Percentiles rank a stretch among this genome's conserved stretches.
These are phyloP conservation scores for Sporothrix luriei DNA, from an alignment of 2,329 filamentous ascomycete genomes.

Conservation along the genomic window DNA sequence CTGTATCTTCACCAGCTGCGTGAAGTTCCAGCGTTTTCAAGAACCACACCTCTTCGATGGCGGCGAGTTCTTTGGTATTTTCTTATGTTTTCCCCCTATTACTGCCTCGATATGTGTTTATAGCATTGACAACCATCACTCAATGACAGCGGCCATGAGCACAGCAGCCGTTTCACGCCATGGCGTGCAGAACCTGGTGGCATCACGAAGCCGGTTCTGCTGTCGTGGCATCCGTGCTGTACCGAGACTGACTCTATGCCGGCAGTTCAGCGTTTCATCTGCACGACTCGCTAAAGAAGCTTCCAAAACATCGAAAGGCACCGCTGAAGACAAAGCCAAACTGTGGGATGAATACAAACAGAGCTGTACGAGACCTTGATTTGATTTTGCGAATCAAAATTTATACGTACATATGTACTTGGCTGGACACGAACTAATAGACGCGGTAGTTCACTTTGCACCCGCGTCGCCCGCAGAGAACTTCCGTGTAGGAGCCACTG, in stretches of 20 bases:
- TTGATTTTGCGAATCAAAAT: not conserved
- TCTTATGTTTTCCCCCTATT: too few relatives aligned
- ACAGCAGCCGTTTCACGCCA: slow-evolving; percentile 9
- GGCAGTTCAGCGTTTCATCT: slow-evolving; percentile 2
- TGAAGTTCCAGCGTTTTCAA: not conserved
- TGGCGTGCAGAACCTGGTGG: slow-evolving; percentile 21
- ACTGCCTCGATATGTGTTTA: not conserved
- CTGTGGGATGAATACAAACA: slow-evolving; percentile 50
- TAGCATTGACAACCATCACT: not conserved
- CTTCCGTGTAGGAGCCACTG: slow-evolving; percentile 44
- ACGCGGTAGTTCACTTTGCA: slow-evolving; percentile 40
- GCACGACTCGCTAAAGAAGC: not conserved
- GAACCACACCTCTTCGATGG: slow-evolving; percentile 24
- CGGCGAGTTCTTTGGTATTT: not conserved
- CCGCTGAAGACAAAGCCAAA: not conserved
- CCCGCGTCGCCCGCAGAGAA: slow-evolving; percentile 38
- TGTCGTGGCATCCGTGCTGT: not conserved
- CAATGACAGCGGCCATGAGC: slow-evolving; percentile 20
- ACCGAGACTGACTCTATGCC: not conserved
- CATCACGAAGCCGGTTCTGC: not conserved
- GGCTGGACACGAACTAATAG: not conserved
- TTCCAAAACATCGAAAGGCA: not conserved
- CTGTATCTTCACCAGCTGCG: not conserved
- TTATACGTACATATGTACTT: not conserved
- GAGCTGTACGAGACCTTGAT: slow-evolving; percentile 44